Conservation (phyloP, 1,139 yeast genomes). For the Hemisphaericaspora xylanilytica region DNA sequence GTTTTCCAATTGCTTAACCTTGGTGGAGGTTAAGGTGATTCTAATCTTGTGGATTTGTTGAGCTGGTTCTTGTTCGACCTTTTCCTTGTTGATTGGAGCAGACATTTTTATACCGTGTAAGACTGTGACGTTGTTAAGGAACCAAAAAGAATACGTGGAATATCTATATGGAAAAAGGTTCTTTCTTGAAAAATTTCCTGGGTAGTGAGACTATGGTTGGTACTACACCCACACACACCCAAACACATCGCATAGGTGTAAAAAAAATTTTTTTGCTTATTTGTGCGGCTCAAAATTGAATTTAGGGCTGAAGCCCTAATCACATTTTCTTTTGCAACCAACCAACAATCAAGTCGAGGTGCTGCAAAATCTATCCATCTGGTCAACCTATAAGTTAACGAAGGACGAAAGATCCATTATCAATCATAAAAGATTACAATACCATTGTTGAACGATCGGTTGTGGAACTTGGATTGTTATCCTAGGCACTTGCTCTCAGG, state of each 20-base stretch:
- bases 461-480: too few species aligned
- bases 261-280: slow-evolving; percentile 2
- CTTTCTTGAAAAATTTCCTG: slow-evolving; percentile 10
- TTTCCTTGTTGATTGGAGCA: slow-evolving; percentile 78
- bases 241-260: not conserved
- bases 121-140: slow-evolving; percentile 46
- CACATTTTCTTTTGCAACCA: slow-evolving; percentile 1
- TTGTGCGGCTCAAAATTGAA: not conserved
- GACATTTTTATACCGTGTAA: slow-evolving; percentile 57
- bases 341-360: too few species aligned
- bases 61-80: slow-evolving; percentile 66
- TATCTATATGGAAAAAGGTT: slow-evolving; percentile 8
- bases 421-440: too few species aligned
- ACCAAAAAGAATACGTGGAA: slow-evolving; percentile 9
- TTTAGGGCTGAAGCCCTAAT: slow-evolving; percentile 7
- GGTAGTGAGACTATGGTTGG: slow-evolving; percentile 3
- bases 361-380: not conserved
- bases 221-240: not conserved
- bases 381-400: not conserved
- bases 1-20: slow-evolving; percentile 97
- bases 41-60: slow-evolving; percentile 95
- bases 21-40: slow-evolving; percentile 98
- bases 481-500: too few species aligned
- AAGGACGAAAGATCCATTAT: too few species aligned
- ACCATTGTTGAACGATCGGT: too few species aligned